A percentile compares a stretch with the other conserved stretches of the same genome.
phyloP scores from a whole-genome alignment of 2,329 filamentous ascomycete genomes.

The Aureobasidium sp. region DNA sequence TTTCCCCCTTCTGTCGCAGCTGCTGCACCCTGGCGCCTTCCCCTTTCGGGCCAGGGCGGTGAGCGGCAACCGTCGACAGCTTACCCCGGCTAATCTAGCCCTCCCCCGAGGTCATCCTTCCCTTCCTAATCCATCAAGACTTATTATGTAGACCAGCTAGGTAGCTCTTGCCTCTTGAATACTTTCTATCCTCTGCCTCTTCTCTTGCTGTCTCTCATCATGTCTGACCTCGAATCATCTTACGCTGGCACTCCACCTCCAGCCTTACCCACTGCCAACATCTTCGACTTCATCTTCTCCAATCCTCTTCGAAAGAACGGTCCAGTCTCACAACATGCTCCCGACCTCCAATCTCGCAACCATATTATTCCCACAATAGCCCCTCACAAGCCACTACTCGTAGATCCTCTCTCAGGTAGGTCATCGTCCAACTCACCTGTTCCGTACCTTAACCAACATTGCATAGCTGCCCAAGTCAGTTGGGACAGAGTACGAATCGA shows the following conservation, averaged over 20 bases:
- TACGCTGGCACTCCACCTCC: conserved; percentile 3
- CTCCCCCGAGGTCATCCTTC: conserved; percentile 17
- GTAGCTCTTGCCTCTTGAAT: not conserved
- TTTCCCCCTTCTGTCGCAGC: conserved; percentile 20
- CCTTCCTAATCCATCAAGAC: not conserved
- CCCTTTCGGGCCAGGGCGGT: conserved; percentile 13
- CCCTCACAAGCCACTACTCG: conserved; percentile 18
- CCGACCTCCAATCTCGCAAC: not conserved
- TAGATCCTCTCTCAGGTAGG: conserved; percentile 18
- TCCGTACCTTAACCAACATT: not conserved
- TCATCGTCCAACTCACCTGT: not conserved
- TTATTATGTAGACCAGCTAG: conserved; percentile 4
- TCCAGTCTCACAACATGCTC: conserved; percentile 16
- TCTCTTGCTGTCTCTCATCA: not conserved
- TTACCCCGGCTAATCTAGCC: conserved; percentile 1
- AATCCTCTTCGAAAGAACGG: conserved; percentile 17
- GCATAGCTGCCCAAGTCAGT: conserved; percentile 18
- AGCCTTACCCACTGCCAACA: conserved; percentile 5
- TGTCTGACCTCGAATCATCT: conserved; percentile 18
- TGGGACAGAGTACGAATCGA: conserved; percentile 10
- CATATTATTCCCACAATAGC: conserved; percentile 14
- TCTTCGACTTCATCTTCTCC: conserved; percentile 21
- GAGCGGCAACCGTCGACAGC: conserved; percentile 11
- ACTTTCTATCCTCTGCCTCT: not conserved
- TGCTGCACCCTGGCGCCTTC: conserved; percentile 7